phyloP scores from a whole-genome alignment of 257 asterid species.

The Solanum acaule region DNA sequence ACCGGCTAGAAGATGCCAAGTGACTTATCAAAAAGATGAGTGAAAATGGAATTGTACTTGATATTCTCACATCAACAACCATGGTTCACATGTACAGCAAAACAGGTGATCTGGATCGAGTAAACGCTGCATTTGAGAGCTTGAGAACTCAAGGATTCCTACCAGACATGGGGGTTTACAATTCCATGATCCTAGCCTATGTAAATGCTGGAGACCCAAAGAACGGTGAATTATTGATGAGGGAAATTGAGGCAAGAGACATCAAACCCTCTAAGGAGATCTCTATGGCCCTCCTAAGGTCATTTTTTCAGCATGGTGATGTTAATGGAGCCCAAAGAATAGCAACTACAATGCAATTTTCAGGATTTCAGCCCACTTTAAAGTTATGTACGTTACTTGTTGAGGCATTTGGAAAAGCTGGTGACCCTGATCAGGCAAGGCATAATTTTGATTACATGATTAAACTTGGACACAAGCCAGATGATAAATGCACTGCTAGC shows the following conservation, averaged over 20 bases:
- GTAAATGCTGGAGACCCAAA: not conserved
- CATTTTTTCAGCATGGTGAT: not conserved
- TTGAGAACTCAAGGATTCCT: not conserved
- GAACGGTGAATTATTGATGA: not conserved
- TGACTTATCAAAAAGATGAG: not conserved
- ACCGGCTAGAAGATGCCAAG: not conserved
- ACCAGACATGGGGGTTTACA: not conserved
- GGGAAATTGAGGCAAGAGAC: not conserved
- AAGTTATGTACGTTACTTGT: too few species aligned
- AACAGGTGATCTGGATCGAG: not conserved
- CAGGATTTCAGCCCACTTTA: too few species aligned
- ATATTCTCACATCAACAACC: not conserved
- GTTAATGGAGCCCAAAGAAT: not conserved
- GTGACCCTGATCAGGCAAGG: too few species aligned
- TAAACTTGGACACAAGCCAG: too few species aligned
- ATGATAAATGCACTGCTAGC: too few species aligned
- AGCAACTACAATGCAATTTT: not conserved
- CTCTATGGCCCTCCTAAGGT: not conserved
- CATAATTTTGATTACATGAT: too few species aligned
- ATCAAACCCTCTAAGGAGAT: not conserved
- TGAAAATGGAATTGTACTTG: not conserved
- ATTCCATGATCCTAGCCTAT: not conserved
- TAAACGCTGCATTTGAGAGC: not conserved
- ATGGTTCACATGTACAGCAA: not conserved
- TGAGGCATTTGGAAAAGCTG: too few species aligned